Conservation (phyloP, 805 yeast genomes). For the Wickerhamiella allomyrinae region DNA sequence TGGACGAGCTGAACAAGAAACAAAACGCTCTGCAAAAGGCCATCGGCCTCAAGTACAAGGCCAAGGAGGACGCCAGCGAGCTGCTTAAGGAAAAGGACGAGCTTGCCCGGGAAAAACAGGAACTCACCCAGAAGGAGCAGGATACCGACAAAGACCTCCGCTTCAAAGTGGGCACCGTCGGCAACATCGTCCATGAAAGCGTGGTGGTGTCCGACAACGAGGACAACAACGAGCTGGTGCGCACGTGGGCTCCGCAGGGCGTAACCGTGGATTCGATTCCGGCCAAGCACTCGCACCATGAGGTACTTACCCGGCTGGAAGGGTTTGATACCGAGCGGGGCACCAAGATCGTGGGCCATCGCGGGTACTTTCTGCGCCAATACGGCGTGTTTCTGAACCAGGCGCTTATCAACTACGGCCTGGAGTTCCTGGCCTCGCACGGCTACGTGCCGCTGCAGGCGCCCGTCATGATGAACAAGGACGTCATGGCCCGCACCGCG, state of each 20-base stretch:
- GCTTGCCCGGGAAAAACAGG: constrained; percentile 55
- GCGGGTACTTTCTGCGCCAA: constrained; percentile 92
- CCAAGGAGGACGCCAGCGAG: constrained; percentile 86
- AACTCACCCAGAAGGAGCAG: constrained; percentile 52
- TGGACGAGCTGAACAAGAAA: constrained; percentile 80
- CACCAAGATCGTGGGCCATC: constrained; percentile 92
- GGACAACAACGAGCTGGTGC: constrained; percentile 77
- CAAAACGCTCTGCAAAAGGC: constrained; percentile 84
- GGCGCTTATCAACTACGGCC: constrained; percentile 93
- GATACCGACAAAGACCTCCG: constrained; percentile 64
- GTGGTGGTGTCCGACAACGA: constrained; percentile 82
- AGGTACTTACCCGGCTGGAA: constrained; percentile 80
- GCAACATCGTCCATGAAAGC: constrained; percentile 86
- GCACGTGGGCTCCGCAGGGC: constrained; percentile 76
- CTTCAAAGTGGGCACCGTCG: constrained; percentile 74
- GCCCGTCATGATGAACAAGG: constrained; percentile 99
- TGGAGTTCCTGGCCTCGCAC: constrained; percentile 61
- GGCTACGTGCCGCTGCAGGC: constrained; percentile 90
- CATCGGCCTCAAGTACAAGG: constrained; percentile 83
- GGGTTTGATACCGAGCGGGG: constrained; percentile 99
- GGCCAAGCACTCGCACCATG: constrained; percentile 89
- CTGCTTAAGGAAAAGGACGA: constrained; percentile 69
- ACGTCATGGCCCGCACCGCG: constrained; percentile 98
- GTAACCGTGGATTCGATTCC: constrained; percentile 53
- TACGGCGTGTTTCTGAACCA: constrained; percentile 96